Percentiles rank a stretch among this genome's conserved stretches.
phyloP scores from a whole-genome alignment of 441 rosid genomes.

The Gossypium schwendimanii region DNA sequence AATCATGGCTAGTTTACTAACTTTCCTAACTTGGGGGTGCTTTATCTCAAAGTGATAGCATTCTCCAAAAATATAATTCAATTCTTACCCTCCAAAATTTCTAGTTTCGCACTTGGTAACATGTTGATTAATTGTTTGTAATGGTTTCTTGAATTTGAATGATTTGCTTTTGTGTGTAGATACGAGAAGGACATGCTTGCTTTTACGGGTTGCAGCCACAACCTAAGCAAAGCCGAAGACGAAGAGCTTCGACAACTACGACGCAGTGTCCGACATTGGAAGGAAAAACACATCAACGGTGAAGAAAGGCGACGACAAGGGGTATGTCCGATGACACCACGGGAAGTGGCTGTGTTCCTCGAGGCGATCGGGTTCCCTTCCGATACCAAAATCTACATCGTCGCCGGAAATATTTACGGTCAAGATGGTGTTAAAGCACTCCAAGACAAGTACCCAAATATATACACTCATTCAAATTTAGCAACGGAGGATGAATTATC shows the following conservation, averaged over 20 bases:
- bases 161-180: constrained; percentile 22
- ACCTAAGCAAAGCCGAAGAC: constrained; percentile 35
- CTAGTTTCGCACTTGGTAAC: too few species aligned
- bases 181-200: constrained; percentile 75
- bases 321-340: constrained; percentile 58
- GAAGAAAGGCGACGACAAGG: constrained; percentile 37
- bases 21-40: too few species aligned
- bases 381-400: constrained; percentile 47
- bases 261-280: constrained; percentile 42
- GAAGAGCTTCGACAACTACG: constrained; percentile 41
- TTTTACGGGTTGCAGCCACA: constrained; percentile 59
- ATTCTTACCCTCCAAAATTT: too few species aligned
- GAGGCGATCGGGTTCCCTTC: constrained; percentile 54
- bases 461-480: constrained; percentile 38
- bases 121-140: neutral
- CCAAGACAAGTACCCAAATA: constrained; percentile 40
- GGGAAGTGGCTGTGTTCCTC: constrained; percentile 54
- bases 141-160: neutral
- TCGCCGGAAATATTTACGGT: constrained; percentile 55
- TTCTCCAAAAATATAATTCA: too few species aligned
- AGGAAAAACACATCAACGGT: constrained; percentile 46
- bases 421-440: constrained; percentile 36
- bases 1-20: too few species aligned
- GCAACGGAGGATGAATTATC: constrained; percentile 44
- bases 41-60: too few species aligned